Evolutionary conservation across 1,139 yeast species (phyloP).

Genomic region (Keqinozyma sinolaborantium): DNA sequence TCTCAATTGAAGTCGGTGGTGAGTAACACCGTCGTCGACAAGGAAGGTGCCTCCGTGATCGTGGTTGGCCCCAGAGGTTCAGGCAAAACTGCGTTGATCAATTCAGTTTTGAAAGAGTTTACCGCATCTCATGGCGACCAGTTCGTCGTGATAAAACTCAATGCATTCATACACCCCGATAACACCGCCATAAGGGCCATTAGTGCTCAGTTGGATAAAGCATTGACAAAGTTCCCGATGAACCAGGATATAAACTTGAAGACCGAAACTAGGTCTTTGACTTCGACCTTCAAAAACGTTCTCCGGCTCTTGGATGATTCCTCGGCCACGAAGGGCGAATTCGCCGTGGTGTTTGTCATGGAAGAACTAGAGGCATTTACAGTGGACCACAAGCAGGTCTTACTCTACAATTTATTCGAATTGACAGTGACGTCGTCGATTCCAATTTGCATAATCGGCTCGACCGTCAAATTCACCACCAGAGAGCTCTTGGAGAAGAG

Average conservation of each 20-base stretch:
- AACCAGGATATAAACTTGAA: constrained; percentile 19
- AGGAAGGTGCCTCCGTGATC: constrained; percentile 79
- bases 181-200: constrained; percentile 85
- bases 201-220: constrained; percentile 73
- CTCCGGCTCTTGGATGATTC: constrained; percentile 25
- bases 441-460: constrained; percentile 81
- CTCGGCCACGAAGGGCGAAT: constrained; percentile 17
- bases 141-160: constrained; percentile 60
- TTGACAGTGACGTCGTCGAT: constrained; percentile 70
- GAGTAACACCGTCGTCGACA: constrained; percentile 61
- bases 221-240: constrained; percentile 14
- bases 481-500: constrained; percentile 85
- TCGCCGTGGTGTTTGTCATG: constrained; percentile 67
- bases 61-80: constrained; percentile 77
- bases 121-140: constrained; percentile 32
- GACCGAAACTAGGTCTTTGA: constrained; percentile 43
- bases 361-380: constrained; percentile 87
- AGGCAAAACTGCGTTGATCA: constrained; percentile 70
- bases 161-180: constrained; percentile 71
- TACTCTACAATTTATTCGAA: constrained; percentile 84
- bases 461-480: constrained; percentile 70
- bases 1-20: constrained; percentile 16
- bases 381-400: constrained; percentile 68
- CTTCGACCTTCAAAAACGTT: constrained; percentile 38
- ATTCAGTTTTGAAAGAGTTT: constrained; percentile 53